Evolutionary conservation across 1,139 yeast species (phyloP), one percentile per base, ranked within the genome.

Genomic region (Zygoascus meyerae): DNA sequence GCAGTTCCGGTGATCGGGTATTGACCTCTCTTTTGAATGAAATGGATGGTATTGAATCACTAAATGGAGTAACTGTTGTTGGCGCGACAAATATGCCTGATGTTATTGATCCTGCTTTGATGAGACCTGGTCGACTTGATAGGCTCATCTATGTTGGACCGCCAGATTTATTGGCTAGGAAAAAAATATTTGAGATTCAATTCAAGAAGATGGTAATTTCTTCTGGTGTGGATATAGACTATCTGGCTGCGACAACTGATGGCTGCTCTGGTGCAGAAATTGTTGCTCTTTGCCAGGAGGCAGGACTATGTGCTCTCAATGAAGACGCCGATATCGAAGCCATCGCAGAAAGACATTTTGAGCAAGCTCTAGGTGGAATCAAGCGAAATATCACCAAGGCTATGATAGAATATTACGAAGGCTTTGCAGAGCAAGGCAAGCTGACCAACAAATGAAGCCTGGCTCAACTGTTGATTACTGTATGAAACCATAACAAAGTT

Each of bases 241-340:
- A 70, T 4, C 68, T 86, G n/a, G 86, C 90, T 0, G 59, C 52
- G 1, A 56, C 64, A 12, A 85, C 96, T 0, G 92, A 84, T 0
- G 97, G 97, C 0, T 89, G 95, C 59, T 87, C 97, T 0, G 98
- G 98, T 39, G 97, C 98, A 0, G 98, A 92, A 64, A 89, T 92
- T 31, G 95, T 90, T 0, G 74, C 89, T 35, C 66, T 90, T 21
- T 86, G 97, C 58, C 97, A 90, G 62, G 97, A 92, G 63, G 96
- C 97, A 0, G 98, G 98, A 2, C 69, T 92, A 31, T 78, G 86
- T 9, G 97, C 97, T 0, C 83, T 92, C 50, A 86, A 86, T 81
- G 96, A 86, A 56, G 69, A 84, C 54, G 66, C 75, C 11, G 69
- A 75, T 2, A 77, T 86, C 5, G 62, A 64, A 1, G 57, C 59